phyloP scores from a whole-genome alignment of 1,139 yeast genomes.

The Debaryomyces subglobosus region DNA sequence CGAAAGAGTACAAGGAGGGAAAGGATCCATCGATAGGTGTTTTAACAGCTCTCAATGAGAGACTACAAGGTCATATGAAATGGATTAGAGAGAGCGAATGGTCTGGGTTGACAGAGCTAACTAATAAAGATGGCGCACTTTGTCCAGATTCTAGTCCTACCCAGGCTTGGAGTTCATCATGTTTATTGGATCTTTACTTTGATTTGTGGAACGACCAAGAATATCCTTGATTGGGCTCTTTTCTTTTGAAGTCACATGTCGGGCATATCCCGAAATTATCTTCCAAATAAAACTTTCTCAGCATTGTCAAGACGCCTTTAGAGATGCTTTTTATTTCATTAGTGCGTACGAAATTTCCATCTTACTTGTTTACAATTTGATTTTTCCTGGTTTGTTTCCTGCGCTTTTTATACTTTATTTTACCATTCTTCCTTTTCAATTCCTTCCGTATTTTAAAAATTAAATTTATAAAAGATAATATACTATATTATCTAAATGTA shows the following conservation, averaged over 20 bases:
- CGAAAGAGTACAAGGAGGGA: slow-evolving; percentile 21
- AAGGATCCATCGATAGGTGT: slow-evolving; percentile 38
- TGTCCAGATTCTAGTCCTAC: slow-evolving; percentile 92
- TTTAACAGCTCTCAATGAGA: slow-evolving; percentile 45
- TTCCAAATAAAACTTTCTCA: background rate
- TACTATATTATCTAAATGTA: background rate
- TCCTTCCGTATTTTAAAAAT: background rate
- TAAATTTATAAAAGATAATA: too few relatives aligned
- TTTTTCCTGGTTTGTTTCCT: background rate
- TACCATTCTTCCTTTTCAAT: background rate
- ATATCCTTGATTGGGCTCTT: background rate
- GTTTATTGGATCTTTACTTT: slow-evolving; percentile 76
- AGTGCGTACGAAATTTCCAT: too few relatives aligned
- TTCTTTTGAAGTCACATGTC: background rate
- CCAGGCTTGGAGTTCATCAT: slow-evolving; percentile 95
- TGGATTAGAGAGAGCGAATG: slow-evolving; percentile 80
- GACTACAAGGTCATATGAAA: slow-evolving; percentile 64
- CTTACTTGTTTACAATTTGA: too few relatives aligned
- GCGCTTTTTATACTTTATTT: background rate
- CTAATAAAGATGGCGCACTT: slow-evolving; percentile 80
- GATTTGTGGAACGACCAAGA: slow-evolving; percentile 41
- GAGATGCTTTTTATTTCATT: too few relatives aligned
- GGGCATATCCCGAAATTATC: background rate
- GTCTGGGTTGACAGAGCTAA: slow-evolving; percentile 93
- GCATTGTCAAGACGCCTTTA: too few relatives aligned